Percentiles rank a stretch among this genome's conserved stretches.
Conservation (phyloP, 1,284 basidiomycete species). For the Papiliotrema flavescens region DNA sequence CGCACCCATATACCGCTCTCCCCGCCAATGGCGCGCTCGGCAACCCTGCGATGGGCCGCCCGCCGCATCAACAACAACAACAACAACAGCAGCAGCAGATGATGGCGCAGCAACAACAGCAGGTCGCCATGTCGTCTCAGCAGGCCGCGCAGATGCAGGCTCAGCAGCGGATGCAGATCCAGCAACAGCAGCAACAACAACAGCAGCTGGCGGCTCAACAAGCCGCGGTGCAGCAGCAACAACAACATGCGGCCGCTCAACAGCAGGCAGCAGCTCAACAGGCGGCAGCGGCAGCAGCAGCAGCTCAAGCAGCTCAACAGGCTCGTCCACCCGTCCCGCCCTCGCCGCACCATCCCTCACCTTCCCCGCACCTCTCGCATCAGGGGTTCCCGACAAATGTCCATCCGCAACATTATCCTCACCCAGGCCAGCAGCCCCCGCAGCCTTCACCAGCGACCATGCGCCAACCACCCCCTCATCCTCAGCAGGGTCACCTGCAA, state of each 20-base stretch:
- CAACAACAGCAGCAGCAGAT: slow-evolving; percentile 16
- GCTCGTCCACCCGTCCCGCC: slow-evolving; percentile 20
- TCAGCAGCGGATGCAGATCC: slow-evolving; percentile 13
- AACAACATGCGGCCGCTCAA: slow-evolving; percentile 16
- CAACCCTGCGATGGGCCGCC: slow-evolving; percentile 1
- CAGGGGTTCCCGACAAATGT: slow-evolving; percentile 32
- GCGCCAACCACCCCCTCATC: slow-evolving; percentile 23
- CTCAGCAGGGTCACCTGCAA: slow-evolving; percentile 5
- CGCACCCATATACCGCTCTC: slow-evolving; percentile 1
- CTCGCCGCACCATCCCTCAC: slow-evolving; percentile 35
- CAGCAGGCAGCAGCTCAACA: slow-evolving; percentile 15
- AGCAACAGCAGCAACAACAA: slow-evolving; percentile 10
- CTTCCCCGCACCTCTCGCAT: slow-evolving; percentile 41
- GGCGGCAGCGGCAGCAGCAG: slow-evolving; percentile 9
- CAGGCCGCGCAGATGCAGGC: slow-evolving; percentile 21
- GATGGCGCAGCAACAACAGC: slow-evolving; percentile 1
- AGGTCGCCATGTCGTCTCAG: slow-evolving; percentile 21
- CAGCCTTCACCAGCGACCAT: slow-evolving; percentile 15
- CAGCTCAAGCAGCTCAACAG: slow-evolving; percentile 24
- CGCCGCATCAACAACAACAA: slow-evolving; percentile 2
- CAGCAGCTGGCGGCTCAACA: slow-evolving; percentile 13
- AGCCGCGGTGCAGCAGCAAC: slow-evolving; percentile 7
- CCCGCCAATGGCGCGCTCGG: background rate
- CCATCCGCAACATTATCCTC: slow-evolving; percentile 30
- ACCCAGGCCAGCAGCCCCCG: slow-evolving; percentile 19